Percentiles rank a stretch among this genome's conserved stretches.
phyloP scores from a whole-genome alignment of 805 yeast species.

The Wickerhamiella cacticola region DNA sequence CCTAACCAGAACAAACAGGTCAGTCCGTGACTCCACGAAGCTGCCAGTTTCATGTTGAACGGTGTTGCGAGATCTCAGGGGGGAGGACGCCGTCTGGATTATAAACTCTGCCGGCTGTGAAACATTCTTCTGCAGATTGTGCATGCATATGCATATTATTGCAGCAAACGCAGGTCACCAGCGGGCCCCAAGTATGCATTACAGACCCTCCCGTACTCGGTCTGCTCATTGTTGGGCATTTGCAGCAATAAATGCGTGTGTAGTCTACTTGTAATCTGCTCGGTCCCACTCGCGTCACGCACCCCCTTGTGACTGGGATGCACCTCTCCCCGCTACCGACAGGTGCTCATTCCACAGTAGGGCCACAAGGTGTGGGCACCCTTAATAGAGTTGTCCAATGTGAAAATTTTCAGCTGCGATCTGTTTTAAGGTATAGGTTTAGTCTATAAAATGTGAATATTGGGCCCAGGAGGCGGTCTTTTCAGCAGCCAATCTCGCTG shows the following conservation, averaged over 20 bases:
- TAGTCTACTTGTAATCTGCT: not conserved
- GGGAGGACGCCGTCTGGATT: not conserved
- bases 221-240: no score
- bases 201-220: no score
- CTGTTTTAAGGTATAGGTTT: no score
- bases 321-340: not conserved
- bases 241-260: no score
- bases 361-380: not conserved
- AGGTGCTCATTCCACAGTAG: constrained; percentile 1
- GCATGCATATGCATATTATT: not conserved
- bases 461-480: no score
- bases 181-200: no score
- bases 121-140: not conserved
- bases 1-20: constrained; percentile 4
- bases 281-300: not conserved
- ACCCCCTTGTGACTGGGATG: not conserved
- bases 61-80: not conserved
- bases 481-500: no score
- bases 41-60: not conserved
- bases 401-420: no score
- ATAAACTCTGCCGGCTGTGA: not conserved
- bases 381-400: no score
- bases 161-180: constrained; percentile 1
- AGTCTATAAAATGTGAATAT: no score
- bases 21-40: not conserved